Conservation (phyloP, 257 asterid species). For the Mentha longifolia region DNA sequence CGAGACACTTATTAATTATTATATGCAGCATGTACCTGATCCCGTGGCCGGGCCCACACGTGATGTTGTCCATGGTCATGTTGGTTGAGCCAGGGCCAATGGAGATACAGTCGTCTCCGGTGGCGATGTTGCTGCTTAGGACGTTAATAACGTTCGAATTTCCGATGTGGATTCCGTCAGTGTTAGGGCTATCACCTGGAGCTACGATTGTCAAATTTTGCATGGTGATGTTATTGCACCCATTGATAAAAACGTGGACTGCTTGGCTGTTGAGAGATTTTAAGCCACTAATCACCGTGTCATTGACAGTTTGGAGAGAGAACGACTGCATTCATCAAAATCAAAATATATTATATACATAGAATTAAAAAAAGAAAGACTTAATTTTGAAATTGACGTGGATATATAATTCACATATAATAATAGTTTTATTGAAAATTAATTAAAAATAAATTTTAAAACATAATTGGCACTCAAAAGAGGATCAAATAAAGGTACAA, state of each 20-base stretch:
- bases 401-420: too few relatives aligned
- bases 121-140: neutral
- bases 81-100: neutral
- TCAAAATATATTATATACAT: too few relatives aligned
- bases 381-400: too few relatives aligned
- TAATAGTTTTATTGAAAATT: too few relatives aligned
- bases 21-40: constrained; percentile 4
- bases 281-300: neutral
- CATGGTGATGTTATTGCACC: neutral
- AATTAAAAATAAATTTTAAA: too few relatives aligned
- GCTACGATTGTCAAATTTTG: neutral
- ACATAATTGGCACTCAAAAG: too few relatives aligned
- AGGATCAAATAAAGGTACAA: too few relatives aligned
- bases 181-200: constrained; percentile 1
- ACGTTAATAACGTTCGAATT: neutral
- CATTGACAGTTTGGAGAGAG: neutral
- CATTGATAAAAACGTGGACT: neutral
- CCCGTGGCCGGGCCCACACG: neutral
- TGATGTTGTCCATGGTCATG: neutral
- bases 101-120: constrained; percentile 27
- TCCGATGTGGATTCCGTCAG: constrained; percentile 11
- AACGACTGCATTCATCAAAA: neutral
- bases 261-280: constrained; percentile 1
- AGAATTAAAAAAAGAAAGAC: too few relatives aligned
- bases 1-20: too few relatives aligned